Percentiles rank a stretch among this genome's conserved stretches.
Evolutionary conservation across 768 basidiomycete species (phyloP).

Genomic region (Tremella yokohamensis): DNA sequence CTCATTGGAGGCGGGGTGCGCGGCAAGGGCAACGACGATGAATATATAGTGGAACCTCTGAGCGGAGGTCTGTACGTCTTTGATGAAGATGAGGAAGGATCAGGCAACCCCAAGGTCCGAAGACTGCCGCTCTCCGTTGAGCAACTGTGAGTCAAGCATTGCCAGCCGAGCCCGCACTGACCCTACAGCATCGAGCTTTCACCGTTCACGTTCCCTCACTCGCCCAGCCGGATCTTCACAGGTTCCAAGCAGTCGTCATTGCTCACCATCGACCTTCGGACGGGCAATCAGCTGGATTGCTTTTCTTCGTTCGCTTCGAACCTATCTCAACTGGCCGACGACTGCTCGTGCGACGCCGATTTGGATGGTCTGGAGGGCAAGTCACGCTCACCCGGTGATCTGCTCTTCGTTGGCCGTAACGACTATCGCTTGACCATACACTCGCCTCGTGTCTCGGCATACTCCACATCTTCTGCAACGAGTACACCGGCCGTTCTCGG

Average conservation of each 20-base stretch:
- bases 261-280: slow-evolving; percentile 53
- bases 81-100: slow-evolving; percentile 36
- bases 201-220: slow-evolving; percentile 71
- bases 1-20: slow-evolving; percentile 23
- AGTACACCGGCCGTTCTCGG: slow-evolving; percentile 15
- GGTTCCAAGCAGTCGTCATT: slow-evolving; percentile 84
- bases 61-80: slow-evolving; percentile 89
- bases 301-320: slow-evolving; percentile 36
- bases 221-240: slow-evolving; percentile 71
- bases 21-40: slow-evolving; percentile 57
- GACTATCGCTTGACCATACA: slow-evolving; percentile 89
- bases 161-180: slow-evolving; percentile 1
- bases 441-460: slow-evolving; percentile 55
- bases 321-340: slow-evolving; percentile 30
- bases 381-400: slow-evolving; percentile 51
- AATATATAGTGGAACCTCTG: slow-evolving; percentile 92
- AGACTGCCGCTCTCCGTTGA: slow-evolving; percentile 88
- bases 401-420: slow-evolving; percentile 62
- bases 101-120: slow-evolving; percentile 56
- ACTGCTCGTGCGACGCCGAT: slow-evolving; percentile 39
- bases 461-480: slow-evolving; percentile 52
- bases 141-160: slow-evolving; percentile 58
- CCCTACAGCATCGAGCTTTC: slow-evolving; percentile 67
- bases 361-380: slow-evolving; percentile 61
- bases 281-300: slow-evolving; percentile 47